phyloP scores from a whole-genome alignment of 768 basidiomycete genomes.

The Russula emetica region DNA sequence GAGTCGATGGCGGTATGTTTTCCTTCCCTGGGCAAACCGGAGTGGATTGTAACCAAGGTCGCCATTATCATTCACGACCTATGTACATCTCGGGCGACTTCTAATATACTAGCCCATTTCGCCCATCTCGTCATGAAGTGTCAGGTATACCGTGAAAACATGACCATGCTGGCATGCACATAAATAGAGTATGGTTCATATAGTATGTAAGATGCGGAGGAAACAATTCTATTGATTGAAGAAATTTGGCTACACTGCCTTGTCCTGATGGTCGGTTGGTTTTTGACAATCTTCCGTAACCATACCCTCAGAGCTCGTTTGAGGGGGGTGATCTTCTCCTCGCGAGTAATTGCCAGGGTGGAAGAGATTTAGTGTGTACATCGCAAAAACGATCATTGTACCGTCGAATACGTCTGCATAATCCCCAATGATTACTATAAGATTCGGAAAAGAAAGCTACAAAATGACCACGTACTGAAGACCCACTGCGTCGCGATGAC shows the following conservation, averaged over 20 bases:
- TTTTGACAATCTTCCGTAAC: not conserved
- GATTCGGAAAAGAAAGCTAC: not conserved
- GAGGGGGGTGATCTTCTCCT: not conserved
- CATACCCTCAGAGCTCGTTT: not conserved
- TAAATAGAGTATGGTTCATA: not conserved
- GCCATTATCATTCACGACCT: not conserved
- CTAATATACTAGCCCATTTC: not conserved
- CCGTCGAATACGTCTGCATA: slow-evolving; percentile 23
- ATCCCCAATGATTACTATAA: not conserved
- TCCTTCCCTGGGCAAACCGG: not conserved
- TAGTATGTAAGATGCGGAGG: not conserved
- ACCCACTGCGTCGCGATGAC: slow-evolving; percentile 19
- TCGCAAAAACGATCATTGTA: slow-evolving; percentile 21
- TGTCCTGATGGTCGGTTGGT: not conserved
- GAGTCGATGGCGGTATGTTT: not conserved
- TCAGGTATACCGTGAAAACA: not conserved
- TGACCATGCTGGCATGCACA: not conserved
- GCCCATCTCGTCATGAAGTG: too few species aligned
- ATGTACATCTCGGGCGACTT: not conserved
- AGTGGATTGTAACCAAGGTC: not conserved
- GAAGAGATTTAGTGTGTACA: slow-evolving; percentile 20
- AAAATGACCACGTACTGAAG: slow-evolving; percentile 16
- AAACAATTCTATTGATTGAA: not conserved
- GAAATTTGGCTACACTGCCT: not conserved
- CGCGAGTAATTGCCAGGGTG: slow-evolving; percentile 17